Evolutionary conservation across 164 flowering plant genomes (phyloP).

Genomic region (Piper longum): DNA sequence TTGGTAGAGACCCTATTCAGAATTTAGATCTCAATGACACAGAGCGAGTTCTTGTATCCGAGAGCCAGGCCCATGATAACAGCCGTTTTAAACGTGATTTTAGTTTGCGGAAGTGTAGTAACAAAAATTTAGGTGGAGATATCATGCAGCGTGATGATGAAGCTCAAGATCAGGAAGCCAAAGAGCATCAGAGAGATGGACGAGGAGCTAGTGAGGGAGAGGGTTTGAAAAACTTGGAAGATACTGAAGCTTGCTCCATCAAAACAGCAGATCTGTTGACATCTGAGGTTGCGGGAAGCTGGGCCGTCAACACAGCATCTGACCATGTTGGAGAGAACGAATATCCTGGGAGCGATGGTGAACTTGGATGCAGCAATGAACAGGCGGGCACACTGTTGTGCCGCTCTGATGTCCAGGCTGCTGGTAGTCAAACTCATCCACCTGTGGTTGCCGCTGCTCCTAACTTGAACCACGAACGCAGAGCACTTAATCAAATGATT

Average conservation of each 20-base stretch:
- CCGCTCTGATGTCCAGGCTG: conserved; percentile 30
- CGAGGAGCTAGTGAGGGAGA: conserved; percentile 19
- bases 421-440: conserved; percentile 53
- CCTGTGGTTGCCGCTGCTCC: conserved; percentile 15
- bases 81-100: conserved; percentile 15
- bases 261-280: conserved; percentile 73
- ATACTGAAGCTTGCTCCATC: conserved; percentile 52
- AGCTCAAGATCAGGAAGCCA: conserved; percentile 28
- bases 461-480: conserved; percentile 30
- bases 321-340: conserved; percentile 64
- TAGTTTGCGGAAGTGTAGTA: conserved; percentile 23
- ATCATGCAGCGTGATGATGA: conserved; percentile 71
- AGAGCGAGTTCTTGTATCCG: conserved; percentile 57
- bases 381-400: conserved; percentile 4
- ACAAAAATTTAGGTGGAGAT: conserved; percentile 30
- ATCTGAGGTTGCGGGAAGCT: conserved; percentile 88
- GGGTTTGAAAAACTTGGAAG: conserved; percentile 30
- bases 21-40: conserved; percentile 48
- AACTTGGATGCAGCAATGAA: conserved; percentile 1
- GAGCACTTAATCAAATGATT: conserved; percentile 58
- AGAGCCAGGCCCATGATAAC: conserved; percentile 34
- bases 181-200: conserved; percentile 13
- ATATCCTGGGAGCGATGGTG: conserved; percentile 30
- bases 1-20: not conserved
- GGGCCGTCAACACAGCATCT: conserved; percentile 81